These are phyloP conservation scores for Phoma sp. DNA, from an alignment of 2,329 filamentous ascomycete species.

Conservation along the genomic window DNA sequence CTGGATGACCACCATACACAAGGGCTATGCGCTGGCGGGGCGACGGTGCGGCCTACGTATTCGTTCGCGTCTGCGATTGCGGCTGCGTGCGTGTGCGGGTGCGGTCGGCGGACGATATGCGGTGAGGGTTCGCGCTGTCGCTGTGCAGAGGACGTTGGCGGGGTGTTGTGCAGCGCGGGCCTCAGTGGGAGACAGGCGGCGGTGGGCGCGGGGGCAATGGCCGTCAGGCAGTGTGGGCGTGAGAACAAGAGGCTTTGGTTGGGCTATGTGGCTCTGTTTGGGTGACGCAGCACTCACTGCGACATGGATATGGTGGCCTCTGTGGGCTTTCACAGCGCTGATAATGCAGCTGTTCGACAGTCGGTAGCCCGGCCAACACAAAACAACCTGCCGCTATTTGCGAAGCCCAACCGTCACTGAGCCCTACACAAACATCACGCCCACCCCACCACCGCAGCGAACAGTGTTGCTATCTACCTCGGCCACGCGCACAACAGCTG, in stretches of 20 bases:
- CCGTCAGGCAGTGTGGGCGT: neutral
- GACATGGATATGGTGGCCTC: slow-evolving; percentile 1
- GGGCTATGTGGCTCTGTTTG: neutral
- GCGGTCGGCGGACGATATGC: slow-evolving; percentile 27
- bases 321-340: no score
- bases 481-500: neutral
- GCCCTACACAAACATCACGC: neutral
- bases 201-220: neutral
- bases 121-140: slow-evolving; percentile 25
- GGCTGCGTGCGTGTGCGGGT: slow-evolving; percentile 15
- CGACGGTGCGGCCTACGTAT: neutral
- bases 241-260: neutral
- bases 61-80: no score
- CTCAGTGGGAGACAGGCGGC: neutral
- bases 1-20: slow-evolving; percentile 41
- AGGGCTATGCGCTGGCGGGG: slow-evolving; percentile 6
- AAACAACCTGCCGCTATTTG: slow-evolving; percentile 5
- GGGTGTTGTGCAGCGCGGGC: slow-evolving; percentile 6
- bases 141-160: neutral
- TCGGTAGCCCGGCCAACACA: slow-evolving; percentile 14
- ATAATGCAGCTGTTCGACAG: neutral
- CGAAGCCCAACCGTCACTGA: slow-evolving; percentile 7
- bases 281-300: slow-evolving; percentile 1
- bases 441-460: neutral
- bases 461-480: neutral